These are phyloP conservation scores for Euphrasia arctica DNA, from an alignment of 305 asterid species.

Conservation along the genomic window DNA sequence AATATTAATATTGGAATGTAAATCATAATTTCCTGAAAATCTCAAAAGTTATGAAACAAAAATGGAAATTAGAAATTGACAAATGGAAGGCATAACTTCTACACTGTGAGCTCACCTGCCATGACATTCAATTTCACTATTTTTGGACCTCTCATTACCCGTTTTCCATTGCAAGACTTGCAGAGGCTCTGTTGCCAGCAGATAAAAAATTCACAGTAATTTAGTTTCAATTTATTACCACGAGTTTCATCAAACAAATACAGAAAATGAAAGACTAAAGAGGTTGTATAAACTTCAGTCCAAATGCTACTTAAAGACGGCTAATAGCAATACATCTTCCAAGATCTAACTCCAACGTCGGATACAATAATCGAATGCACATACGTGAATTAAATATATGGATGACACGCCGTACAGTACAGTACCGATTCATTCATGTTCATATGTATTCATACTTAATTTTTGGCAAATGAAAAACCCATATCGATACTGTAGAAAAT, in stretches of 20 bases:
- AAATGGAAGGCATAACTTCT: constrained; percentile 5
- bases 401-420: too few relatives aligned
- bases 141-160: constrained; percentile 73
- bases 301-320: constrained; percentile 9
- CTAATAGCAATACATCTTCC: constrained; percentile 11
- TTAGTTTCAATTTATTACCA: background rate
- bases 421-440: too few relatives aligned
- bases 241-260: background rate
- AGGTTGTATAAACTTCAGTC: constrained; percentile 12
- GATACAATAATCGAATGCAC: background rate
- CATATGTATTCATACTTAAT: too few relatives aligned
- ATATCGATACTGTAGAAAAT: too few relatives aligned
- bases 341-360: background rate
- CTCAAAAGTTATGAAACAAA: background rate
- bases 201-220: constrained; percentile 20
- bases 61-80: constrained; percentile 1
- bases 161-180: constrained; percentile 87
- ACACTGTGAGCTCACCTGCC: constrained; percentile 55
- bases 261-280: background rate
- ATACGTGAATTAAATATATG: background rate
- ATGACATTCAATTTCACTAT: constrained; percentile 67
- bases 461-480: too few relatives aligned
- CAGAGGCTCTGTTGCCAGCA: constrained; percentile 64
- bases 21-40: constrained; percentile 5
- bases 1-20: constrained; percentile 4